A percentile compares a stretch with the other conserved stretches of the same genome.
Conservation (phyloP, 768 basidiomycete species). For the Rhodosporidiobolus odoratus region DNA sequence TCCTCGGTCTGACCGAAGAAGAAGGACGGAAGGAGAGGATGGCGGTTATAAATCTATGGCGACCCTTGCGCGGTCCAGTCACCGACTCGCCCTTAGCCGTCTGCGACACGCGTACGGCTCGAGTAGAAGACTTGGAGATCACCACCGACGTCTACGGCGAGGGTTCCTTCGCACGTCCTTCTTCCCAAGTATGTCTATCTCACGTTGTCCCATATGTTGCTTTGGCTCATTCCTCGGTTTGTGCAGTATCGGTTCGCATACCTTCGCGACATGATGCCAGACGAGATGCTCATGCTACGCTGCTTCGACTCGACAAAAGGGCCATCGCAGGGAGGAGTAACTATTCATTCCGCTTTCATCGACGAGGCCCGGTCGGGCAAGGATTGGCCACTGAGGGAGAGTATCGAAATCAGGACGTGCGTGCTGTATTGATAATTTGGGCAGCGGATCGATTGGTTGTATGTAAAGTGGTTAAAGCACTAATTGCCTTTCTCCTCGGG, state of each 20-base stretch:
- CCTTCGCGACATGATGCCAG: constrained; percentile 1
- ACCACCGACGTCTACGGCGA: constrained; percentile 14
- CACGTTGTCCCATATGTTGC: background rate
- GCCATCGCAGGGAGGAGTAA: background rate
- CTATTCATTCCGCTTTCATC: constrained; percentile 6
- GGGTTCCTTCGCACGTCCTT: background rate
- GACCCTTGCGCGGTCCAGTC: constrained; percentile 3
- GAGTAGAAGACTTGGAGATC: background rate
- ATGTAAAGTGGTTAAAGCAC: too few species aligned
- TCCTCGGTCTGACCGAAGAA: background rate
- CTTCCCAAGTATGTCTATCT: too few species aligned
- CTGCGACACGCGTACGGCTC: constrained; percentile 5
- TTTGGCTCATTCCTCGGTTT: background rate
- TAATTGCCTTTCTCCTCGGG: too few species aligned
- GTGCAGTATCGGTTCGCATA: background rate
- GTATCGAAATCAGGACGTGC: constrained; percentile 2
- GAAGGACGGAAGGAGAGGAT: background rate
- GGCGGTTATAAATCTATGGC: constrained; percentile 13
- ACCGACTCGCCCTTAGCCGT: background rate
- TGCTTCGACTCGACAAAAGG: constrained; percentile 5
- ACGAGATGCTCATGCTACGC: constrained; percentile 7
- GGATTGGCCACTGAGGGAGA: background rate
- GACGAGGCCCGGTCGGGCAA: background rate
- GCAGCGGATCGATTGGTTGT: too few species aligned
- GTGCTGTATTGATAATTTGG: constrained; percentile 17